A percentile compares a stretch with the other conserved stretches of the same genome.
phyloP scores from a whole-genome alignment of 2,329 filamentous ascomycete genomes.

The Davidsoniella australis region DNA sequence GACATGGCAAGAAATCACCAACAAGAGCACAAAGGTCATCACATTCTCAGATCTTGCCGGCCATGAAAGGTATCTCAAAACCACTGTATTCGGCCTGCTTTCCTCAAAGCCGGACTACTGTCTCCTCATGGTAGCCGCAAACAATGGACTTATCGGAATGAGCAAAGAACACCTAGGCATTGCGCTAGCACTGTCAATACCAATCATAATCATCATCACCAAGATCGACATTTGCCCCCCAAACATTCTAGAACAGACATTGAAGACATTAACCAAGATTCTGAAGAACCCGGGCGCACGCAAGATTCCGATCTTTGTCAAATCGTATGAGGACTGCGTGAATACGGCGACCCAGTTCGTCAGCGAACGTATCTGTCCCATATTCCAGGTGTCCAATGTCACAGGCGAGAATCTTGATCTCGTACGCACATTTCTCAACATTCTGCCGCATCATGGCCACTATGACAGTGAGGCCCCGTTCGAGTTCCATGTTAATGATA shows the following conservation, averaged over 20 bases:
- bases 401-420: conserved; percentile 82
- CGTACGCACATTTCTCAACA: conserved; percentile 85
- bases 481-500: conserved; percentile 93
- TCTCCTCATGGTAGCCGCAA: conserved; percentile 92
- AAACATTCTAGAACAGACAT: conserved; percentile 84
- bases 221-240: conserved; percentile 98
- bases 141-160: conserved; percentile 95
- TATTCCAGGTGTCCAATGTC: conserved; percentile 97
- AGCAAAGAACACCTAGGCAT: conserved; percentile 96
- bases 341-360: conserved; percentile 94
- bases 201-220: conserved; percentile 93
- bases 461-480: conserved; percentile 80
- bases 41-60: conserved; percentile 90
- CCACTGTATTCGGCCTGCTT: conserved; percentile 87
- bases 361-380: conserved; percentile 83
- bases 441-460: conserved; percentile 82
- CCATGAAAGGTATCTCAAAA: conserved; percentile 86
- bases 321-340: conserved; percentile 76
- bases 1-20: conserved; percentile 95
- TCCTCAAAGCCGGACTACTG: conserved; percentile 96
- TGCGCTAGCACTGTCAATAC: conserved; percentile 83
- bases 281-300: conserved; percentile 83
- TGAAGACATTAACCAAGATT: conserved; percentile 80
- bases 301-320: conserved; percentile 94
- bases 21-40: conserved; percentile 88